Evolutionary conservation across 2,329 filamentous ascomycete genomes (phyloP), one percentile per base, ranked within the genome.

Genomic region (Cadophora sp.): DNA sequence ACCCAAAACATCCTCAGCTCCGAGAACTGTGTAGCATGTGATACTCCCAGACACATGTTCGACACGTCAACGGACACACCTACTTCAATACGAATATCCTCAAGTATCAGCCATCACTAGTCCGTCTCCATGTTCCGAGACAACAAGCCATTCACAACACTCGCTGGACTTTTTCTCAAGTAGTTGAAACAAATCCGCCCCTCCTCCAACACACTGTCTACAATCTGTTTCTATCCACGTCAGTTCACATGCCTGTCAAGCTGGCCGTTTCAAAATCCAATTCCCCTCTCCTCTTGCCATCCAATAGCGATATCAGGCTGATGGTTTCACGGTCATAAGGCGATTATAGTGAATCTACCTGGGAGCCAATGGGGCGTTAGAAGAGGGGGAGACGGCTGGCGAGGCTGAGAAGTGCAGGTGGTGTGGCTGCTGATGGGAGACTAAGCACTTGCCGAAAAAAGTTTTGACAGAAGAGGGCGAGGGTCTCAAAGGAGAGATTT

Each of bases 241-340:
- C n/a, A 43, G 14, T 31, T n/a, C 51, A 5, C 16, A 31, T 55
- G 51, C 51, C 27, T 55, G 26, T 55, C 51, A 6, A 31, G 51
- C 55, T 26, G 22, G 29, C n/a, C n/a, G 29, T 59, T 59, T 59
- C 55, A 43, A 16, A 12, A 59, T 24, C 16, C n/a, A 7, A n/a
- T 22, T 22, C 11, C 22, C 43, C 43, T 22, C 19, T 48, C 19
- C 26, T 2, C 14, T n/a, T 26, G 2, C 19, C 22, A 19, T 26
- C 55, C 55, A 59, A 59, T 59, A 29, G 31, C 19, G 31, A 40
- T 40, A 59, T 59, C 55, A 59, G 55, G 31, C 55, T 59, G 55
- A 40, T 37, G 53, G 53, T 24, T 34, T 58, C 27, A 37, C 53
- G 31, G 27, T n/a, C 16, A 19, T 19, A 43, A 43, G 40, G 40